Evolutionary conservation across 441 rosid species (phyloP), one percentile per base, ranked within the genome.

Genomic region (Capsella rubella): DNA sequence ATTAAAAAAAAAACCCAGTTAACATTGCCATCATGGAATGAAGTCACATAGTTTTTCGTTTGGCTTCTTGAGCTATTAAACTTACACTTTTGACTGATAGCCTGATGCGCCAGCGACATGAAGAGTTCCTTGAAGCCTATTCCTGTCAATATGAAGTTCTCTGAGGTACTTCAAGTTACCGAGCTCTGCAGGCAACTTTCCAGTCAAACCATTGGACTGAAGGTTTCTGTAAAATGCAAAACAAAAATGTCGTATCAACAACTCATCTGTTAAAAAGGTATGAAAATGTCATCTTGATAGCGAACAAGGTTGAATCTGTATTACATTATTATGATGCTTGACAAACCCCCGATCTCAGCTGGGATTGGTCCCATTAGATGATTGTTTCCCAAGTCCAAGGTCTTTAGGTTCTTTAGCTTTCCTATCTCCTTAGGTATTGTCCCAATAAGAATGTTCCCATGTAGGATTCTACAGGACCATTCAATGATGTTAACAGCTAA

Each of bases 341-440:
- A 73, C 71, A 95, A 74, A 45, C 83, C 86, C 69, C 95, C 95
- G 8, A 95, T 75, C 83, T 95, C 98, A 6, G 87, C 81, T 54
- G 99, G 99, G 73, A 92, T 89, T 9, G 86, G 90, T 78, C 99
- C 99, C 31, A 83, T 81, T 6, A 95, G 51, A 64, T 80, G 92
- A 84, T 95, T 95, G 81, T 70, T 84, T 79, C 99, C 99, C 87
- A 95, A 89, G 85, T 95, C 98, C 89, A 92, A 85, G 72, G 80
- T 80, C 84, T 79, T 74, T 60, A 95, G 95, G 77, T 79, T 79
- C 76, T 90, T 86, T 86, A 93, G 75, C 83, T 74, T 76, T 65
- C 98, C 97, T 14, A 93, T 59, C 71, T 95, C 98, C 85, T 87
- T 95, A 1, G 99, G 99, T 55, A 95, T 88, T 47, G 81, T 78